Percentiles rank a stretch among this genome's conserved stretches.
phyloP scores from a whole-genome alignment of 768 basidiomycete species.

The Termitomyces sp. region DNA sequence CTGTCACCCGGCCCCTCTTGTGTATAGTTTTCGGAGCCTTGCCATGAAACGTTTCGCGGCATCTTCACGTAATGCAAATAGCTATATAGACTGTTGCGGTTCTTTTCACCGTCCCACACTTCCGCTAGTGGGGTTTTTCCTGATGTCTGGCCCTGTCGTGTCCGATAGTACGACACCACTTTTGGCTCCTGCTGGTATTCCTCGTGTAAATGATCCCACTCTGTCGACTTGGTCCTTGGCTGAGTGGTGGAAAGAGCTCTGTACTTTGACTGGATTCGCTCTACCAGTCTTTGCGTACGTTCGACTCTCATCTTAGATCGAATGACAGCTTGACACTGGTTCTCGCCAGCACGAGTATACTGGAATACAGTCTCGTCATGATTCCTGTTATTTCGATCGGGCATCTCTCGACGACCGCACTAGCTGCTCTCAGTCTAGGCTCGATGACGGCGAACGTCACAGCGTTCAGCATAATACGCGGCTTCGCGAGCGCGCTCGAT shows the following conservation, averaged over 20 bases:
- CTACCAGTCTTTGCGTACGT: slow-evolving; percentile 8
- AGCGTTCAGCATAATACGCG: slow-evolving; percentile 75
- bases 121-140: not conserved
- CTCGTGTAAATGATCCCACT: not conserved
- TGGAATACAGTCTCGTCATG: slow-evolving; percentile 84
- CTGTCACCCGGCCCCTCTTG: not conserved
- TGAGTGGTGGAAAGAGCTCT: slow-evolving; percentile 7
- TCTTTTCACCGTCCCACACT: not conserved
- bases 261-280: not conserved
- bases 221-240: not conserved
- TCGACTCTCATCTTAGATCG: not conserved
- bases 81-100: not conserved
- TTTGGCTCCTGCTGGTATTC: not conserved
- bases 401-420: slow-evolving; percentile 81
- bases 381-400: slow-evolving; percentile 85
- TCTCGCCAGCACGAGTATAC: slow-evolving; percentile 58
- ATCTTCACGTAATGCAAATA: not conserved
- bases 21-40: not conserved
- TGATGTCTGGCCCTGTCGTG: not conserved
- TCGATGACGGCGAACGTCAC: slow-evolving; percentile 75
- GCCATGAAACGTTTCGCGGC: not conserved
- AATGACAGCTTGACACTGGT: not conserved
- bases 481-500: slow-evolving; percentile 82
- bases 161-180: slow-evolving; percentile 4
- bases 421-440: slow-evolving; percentile 77